Evolutionary conservation across 768 basidiomycete genomes (phyloP), one percentile per base, ranked within the genome.

Genomic region (Pseudohyphozyma bogoriensis): DNA sequence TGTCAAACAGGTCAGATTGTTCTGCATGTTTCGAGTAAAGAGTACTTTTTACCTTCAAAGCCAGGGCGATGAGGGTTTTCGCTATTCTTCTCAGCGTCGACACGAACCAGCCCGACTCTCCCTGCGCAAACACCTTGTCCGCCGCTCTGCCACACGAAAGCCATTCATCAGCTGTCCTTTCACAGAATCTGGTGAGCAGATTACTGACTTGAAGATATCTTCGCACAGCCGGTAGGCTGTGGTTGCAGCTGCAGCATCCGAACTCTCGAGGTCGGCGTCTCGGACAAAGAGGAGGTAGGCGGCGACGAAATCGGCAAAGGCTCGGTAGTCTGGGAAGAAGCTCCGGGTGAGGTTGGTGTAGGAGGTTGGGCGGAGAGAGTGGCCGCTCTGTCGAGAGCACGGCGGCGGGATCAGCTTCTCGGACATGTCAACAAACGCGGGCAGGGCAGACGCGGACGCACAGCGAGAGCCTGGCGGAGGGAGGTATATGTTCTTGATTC

Each of bases 41-140:
- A 15, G 33, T 4, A 26, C n/a, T 63, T 46, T n/a, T n/a, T 13
- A 69, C 69, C 22, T 51, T 29, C 0, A 69, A 42, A 1, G 68
- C 63, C 11, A 68, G 54, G 10, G 37, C 36, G 15, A 63, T 52
- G 7, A 69, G 45, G 7, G 55, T 12, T 1, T 28, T 22, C 1
- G 69, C 56, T 2, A 68, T 28, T 20, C 51, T 45, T 11, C 70
- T 64, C 33, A 71, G 44, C 2, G 68, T 62, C 13, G 64, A 65
- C 2, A 69, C 65, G 54, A 69, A 69, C 58, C 58, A 68, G 0
- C 62, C 70, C 18, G 59, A 59, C 20, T 71, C 68, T 13, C 56
- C 62, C 5, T 50, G 51, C 0, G 59, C 59, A 28, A 68, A 62
- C 16, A 68, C 18, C 1, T 60, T 37, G 18, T 63, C 60, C 20